These are phyloP conservation scores for Hemisphaericaspora xylofermentans DNA, from an alignment of 1,139 yeast species.

Conservation along the genomic window DNA sequence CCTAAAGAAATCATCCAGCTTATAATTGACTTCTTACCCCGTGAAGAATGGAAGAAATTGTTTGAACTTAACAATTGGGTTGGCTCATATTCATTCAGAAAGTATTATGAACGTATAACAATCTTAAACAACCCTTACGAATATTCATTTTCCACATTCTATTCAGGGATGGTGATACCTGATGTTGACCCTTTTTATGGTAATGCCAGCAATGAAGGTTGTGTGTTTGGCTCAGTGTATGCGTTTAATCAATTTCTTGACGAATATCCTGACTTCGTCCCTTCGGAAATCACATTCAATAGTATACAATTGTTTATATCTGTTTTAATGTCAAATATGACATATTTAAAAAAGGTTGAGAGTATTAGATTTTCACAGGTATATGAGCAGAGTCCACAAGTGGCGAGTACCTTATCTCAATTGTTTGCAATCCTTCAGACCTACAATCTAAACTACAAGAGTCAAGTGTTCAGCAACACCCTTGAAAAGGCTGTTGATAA, in stretches of 20 bases:
- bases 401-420: not conserved
- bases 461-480: not conserved
- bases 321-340: not conserved
- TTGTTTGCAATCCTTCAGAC: not conserved
- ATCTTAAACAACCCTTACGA: constrained; percentile 1
- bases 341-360: not conserved
- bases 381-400: constrained; percentile 1
- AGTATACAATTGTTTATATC: constrained; percentile 1
- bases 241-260: constrained; percentile 1
- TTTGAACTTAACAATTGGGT: constrained; percentile 3
- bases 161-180: not conserved
- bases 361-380: not conserved
- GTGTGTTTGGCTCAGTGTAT: constrained; percentile 3
- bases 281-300: constrained; percentile 1
- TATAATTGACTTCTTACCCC: constrained; percentile 1
- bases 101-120: not conserved
- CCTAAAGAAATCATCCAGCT: constrained; percentile 1
- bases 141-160: constrained; percentile 2
- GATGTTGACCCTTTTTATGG: not conserved
- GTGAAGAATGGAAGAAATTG: constrained; percentile 1
- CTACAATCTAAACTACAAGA: not conserved
- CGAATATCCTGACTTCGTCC: constrained; percentile 1
- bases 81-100: constrained; percentile 1
- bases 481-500: not conserved
- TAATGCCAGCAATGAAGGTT: not conserved